phyloP scores from a whole-genome alignment of 352 stramenopile genomes.

The Pythium aquatile region DNA sequence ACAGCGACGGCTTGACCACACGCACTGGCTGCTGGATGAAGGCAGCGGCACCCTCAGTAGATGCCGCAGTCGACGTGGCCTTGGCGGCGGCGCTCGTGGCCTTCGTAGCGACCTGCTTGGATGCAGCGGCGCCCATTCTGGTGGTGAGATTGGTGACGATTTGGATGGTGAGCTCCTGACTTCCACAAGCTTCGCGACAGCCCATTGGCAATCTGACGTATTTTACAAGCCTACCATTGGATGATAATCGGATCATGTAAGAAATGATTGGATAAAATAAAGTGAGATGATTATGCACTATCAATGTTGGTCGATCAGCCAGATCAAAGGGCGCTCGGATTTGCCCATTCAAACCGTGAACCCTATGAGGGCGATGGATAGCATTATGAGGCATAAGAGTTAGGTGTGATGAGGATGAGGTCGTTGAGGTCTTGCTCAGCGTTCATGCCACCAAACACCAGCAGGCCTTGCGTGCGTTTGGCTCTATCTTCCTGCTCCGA shows the following conservation, averaged over 20 bases:
- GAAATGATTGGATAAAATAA: neutral
- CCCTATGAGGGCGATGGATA: neutral
- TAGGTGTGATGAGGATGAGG: constrained; percentile 23
- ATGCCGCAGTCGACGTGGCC: constrained; percentile 1
- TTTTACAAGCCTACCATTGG: neutral
- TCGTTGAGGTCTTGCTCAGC: constrained; percentile 27
- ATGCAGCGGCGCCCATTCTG: constrained; percentile 28
- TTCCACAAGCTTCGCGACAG: constrained; percentile 5
- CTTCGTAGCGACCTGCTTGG: constrained; percentile 15
- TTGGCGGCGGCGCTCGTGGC: constrained; percentile 16
- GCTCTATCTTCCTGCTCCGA: neutral
- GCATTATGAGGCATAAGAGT: neutral
- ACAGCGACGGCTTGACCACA: constrained; percentile 21
- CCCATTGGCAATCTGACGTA: neutral
- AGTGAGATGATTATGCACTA: neutral
- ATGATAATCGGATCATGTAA: neutral
- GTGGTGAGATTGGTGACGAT: constrained; percentile 20
- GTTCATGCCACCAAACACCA: constrained; percentile 61
- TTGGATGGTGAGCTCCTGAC: constrained; percentile 1
- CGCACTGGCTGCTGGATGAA: constrained; percentile 3
- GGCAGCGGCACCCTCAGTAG: neutral
- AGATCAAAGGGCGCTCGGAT: too few species aligned
- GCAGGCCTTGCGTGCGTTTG: constrained; percentile 24
- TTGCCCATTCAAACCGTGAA: too few species aligned
- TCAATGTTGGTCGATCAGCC: constrained; percentile 3